These are phyloP conservation scores for Cladosporium sp. DNA, from an alignment of 2,329 filamentous ascomycete species.

Conservation along the genomic window DNA sequence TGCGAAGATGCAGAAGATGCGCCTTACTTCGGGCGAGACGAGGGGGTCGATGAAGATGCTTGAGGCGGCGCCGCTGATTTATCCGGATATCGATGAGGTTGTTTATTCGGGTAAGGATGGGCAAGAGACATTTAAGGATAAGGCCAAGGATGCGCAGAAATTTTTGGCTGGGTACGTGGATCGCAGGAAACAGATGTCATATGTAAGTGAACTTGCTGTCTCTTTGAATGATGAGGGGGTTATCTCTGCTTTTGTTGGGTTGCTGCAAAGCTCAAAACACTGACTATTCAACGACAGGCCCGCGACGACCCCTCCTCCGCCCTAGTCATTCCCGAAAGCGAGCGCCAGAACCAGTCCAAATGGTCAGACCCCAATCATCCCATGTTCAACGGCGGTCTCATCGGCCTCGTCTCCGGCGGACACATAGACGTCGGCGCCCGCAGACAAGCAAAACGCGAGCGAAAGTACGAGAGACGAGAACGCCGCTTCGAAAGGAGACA, in stretches of 20 bases:
- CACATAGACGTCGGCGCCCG: conserved; percentile 28
- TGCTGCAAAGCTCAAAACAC: conserved; percentile 23
- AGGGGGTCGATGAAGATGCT: conserved; percentile 41
- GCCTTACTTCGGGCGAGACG: conserved; percentile 35
- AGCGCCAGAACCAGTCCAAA: conserved; percentile 41
- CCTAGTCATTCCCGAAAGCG: conserved; percentile 31
- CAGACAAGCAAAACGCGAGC: conserved; percentile 7
- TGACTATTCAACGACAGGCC: conserved; percentile 29
- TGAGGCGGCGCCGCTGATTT: conserved; percentile 47
- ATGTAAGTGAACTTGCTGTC: conserved; percentile 28
- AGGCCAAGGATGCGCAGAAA: conserved; percentile 26
- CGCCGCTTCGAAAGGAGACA: conserved; percentile 13
- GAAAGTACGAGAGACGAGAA: conserved; percentile 14
- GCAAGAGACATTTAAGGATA: conserved; percentile 25
- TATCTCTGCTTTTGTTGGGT: background rate
- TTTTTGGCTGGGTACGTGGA: conserved; percentile 49
- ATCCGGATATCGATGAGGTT: conserved; percentile 39
- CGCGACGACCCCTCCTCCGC: conserved; percentile 38
- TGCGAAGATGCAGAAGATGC: conserved; percentile 31
- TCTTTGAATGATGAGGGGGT: too few species aligned
- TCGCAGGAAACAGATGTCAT: conserved; percentile 43
- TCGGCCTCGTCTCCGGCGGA: conserved; percentile 46
- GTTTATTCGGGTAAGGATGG: conserved; percentile 15
- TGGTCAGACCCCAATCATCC: conserved; percentile 51
- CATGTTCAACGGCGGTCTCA: conserved; percentile 45